Conservation (phyloP, 73 alveolate species). For the Tetrahymena thermophila region DNA sequence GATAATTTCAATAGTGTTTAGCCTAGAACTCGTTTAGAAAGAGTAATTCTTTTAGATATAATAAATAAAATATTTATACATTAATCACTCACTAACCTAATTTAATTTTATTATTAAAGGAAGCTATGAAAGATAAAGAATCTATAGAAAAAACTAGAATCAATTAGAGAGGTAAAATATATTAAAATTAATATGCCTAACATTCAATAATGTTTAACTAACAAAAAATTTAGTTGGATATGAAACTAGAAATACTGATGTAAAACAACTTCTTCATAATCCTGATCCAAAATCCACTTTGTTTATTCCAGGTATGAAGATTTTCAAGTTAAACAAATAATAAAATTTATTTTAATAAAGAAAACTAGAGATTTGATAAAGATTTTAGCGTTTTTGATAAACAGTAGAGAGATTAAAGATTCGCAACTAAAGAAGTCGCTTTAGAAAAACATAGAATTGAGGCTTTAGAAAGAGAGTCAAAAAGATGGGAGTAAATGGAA, state of each 20-base stretch:
- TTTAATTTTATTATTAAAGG: not conserved
- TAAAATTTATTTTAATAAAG: slow-evolving; percentile 19
- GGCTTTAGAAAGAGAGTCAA: slow-evolving; percentile 73
- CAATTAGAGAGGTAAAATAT: not conserved
- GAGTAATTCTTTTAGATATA: not conserved
- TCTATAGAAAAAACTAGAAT: not conserved
- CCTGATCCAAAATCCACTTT: slow-evolving; percentile 31
- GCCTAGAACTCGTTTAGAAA: not conserved
- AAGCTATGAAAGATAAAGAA: not conserved
- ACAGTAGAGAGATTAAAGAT: slow-evolving; percentile 85
- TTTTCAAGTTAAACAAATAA: not conserved
- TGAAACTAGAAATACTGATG: slow-evolving; percentile 11
- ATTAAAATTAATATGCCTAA: not conserved
- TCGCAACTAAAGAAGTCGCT: slow-evolving; percentile 62
- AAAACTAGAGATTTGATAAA: slow-evolving; percentile 78
- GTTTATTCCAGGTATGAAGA: slow-evolving; percentile 24
- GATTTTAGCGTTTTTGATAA: slow-evolving; percentile 84
- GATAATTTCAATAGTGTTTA: not conserved
- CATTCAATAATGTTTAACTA: not conserved
- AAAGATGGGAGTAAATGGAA: slow-evolving; percentile 93
- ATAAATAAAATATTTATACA: not conserved
- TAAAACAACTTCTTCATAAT: slow-evolving; percentile 23
- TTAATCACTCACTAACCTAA: not conserved
- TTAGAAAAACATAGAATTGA: slow-evolving; percentile 45
- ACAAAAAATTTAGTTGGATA: not conserved